These are phyloP conservation scores for Davidsoniella eucalypti DNA, from an alignment of 2,329 filamentous ascomycete genomes.

Conservation along the genomic window DNA sequence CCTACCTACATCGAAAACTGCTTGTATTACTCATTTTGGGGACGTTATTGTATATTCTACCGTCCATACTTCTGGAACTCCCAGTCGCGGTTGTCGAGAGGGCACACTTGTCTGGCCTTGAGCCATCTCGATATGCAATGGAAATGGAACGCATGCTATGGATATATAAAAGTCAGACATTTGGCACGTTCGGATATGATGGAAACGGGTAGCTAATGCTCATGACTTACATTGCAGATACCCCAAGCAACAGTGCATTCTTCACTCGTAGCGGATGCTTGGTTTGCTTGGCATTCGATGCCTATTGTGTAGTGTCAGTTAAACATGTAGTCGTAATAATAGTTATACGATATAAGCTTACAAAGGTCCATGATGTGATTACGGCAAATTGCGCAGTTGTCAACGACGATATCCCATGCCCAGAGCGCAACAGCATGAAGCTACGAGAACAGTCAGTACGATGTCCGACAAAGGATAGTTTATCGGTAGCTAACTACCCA, in stretches of 20 bases:
- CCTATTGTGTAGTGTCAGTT: conserved; percentile 30
- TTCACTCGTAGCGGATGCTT: conserved; percentile 90
- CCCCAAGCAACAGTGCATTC: conserved; percentile 99
- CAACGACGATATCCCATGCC: conserved; percentile 99
- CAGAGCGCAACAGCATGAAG: conserved; percentile 75
- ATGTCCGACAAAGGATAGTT: not conserved
- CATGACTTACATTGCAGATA: conserved; percentile 79
- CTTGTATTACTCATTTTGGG: too few relatives aligned
- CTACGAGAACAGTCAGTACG: conserved; percentile 7
- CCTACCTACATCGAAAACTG: too few relatives aligned
- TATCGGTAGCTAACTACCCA: conserved; percentile 22
- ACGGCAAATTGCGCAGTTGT: conserved; percentile 97
- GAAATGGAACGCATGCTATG: conserved; percentile 95
- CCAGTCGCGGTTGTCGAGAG: conserved; percentile 95
- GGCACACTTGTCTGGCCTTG: conserved; percentile 97
- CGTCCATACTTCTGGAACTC: conserved; percentile 98
- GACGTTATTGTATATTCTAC: conserved; percentile 19
- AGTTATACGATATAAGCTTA: conserved; percentile 26
- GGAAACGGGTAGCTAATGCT: not conserved
- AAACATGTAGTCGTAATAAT: not conserved
- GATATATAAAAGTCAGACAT: not conserved
- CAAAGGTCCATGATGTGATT: conserved; percentile 99
- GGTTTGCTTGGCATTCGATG: conserved; percentile 97
- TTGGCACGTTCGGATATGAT: not conserved
- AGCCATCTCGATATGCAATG: conserved; percentile 99